Conservation (phyloP, 2,329 filamentous ascomycete genomes). For the Calonectria hongkongensis region DNA sequence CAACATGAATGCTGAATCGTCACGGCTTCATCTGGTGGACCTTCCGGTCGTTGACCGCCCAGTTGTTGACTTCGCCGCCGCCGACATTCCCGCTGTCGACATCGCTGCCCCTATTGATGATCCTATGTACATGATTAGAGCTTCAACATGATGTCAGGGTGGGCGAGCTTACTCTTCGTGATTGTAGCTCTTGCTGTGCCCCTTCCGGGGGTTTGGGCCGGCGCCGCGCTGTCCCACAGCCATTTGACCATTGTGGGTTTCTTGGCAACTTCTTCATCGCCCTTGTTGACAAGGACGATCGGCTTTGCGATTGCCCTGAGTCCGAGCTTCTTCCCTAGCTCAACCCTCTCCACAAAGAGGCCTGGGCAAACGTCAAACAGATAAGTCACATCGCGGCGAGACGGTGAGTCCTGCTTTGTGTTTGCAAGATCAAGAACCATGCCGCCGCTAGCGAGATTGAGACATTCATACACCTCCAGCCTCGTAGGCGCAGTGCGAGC, state of each 20-base stretch:
- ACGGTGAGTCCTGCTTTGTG: slow-evolving; percentile 54
- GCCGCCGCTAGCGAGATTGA: slow-evolving; percentile 59
- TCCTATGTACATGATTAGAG: slow-evolving; percentile 57
- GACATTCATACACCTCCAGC: slow-evolving; percentile 62
- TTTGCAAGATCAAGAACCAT: slow-evolving; percentile 55
- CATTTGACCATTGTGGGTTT: slow-evolving; percentile 59
- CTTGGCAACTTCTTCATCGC: slow-evolving; percentile 53
- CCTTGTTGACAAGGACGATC: slow-evolving; percentile 58
- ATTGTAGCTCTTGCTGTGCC: slow-evolving; percentile 47
- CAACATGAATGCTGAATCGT: background rate
- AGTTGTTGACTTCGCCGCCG: slow-evolving; percentile 21
- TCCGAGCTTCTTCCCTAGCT: slow-evolving; percentile 57
- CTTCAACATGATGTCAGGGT: slow-evolving; percentile 45
- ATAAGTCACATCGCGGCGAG: slow-evolving; percentile 58
- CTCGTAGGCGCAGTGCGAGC: slow-evolving; percentile 60
- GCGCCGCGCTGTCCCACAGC: slow-evolving; percentile 56
- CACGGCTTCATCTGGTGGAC: slow-evolving; percentile 40
- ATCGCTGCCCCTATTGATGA: slow-evolving; percentile 41
- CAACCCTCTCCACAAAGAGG: slow-evolving; percentile 61
- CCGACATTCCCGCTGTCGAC: slow-evolving; percentile 43
- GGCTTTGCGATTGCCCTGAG: slow-evolving; percentile 59
- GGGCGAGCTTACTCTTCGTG: slow-evolving; percentile 55
- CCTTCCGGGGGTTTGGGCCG: slow-evolving; percentile 44
- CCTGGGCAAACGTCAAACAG: slow-evolving; percentile 62
- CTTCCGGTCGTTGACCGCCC: slow-evolving; percentile 33